Evolutionary conservation across 495 filamentous ascomycete genomes (phyloP).

Genomic region (Glonium stellatum): DNA sequence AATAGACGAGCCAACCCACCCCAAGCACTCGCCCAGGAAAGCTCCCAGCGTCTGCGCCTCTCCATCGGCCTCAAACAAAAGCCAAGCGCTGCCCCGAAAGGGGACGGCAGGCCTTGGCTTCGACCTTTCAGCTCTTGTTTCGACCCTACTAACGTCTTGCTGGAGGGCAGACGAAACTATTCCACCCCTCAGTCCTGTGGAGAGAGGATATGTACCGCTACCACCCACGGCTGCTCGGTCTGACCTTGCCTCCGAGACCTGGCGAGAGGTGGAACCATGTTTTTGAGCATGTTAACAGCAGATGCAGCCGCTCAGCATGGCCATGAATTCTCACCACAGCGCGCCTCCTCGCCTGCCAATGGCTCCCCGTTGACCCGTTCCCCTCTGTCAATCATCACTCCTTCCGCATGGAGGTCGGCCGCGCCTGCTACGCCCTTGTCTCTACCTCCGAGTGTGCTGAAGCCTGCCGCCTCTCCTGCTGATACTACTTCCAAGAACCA

Average conservation of each 20-base stretch:
- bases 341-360: slow-evolving; percentile 3
- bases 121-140: background rate
- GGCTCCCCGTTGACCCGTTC: background rate
- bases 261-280: slow-evolving; percentile 12
- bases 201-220: background rate
- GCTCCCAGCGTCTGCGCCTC: background rate
- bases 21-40: slow-evolving; percentile 3
- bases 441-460: background rate
- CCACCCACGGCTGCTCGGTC: background rate
- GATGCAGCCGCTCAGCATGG: slow-evolving; percentile 25
- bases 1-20: background rate
- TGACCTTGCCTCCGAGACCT: background rate
- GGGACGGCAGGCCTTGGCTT: slow-evolving; percentile 3
- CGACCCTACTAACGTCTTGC: background rate
- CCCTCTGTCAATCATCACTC: background rate
- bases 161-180: no score
- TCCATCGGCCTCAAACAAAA: slow-evolving; percentile 10
- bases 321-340: slow-evolving; percentile 21
- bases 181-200: background rate
- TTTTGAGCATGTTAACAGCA: slow-evolving; percentile 27
- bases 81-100: slow-evolving; percentile 12
- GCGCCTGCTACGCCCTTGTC: background rate
- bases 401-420: background rate
- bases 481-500: background rate
- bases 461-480: slow-evolving; percentile 7